Conservation (phyloP, 164 flowering plant species). For the Vitis amurensis region DNA sequence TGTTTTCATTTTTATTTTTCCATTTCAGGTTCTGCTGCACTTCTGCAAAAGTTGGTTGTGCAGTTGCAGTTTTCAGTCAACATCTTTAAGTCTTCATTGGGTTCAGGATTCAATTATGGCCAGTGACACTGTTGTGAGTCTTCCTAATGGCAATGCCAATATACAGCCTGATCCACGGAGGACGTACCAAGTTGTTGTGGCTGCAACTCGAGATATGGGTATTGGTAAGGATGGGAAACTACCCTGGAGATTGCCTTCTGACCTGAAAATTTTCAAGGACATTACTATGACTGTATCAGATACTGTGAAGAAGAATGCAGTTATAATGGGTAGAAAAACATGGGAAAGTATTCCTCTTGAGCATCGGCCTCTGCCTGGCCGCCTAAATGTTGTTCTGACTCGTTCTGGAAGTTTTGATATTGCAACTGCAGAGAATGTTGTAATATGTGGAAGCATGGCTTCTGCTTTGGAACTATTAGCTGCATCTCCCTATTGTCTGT, state of each 20-base stretch:
- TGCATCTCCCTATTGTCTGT: conserved; percentile 71
- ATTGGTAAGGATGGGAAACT: conserved; percentile 91
- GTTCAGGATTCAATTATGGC: conserved; percentile 39
- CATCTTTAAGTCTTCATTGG: conserved; percentile 5
- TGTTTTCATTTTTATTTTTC: not conserved
- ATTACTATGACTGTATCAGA: conserved; percentile 63
- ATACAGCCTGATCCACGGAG: conserved; percentile 39
- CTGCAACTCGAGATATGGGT: conserved; percentile 80
- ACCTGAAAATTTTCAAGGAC: conserved; percentile 79
- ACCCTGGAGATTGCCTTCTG: conserved; percentile 90
- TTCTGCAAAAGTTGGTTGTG: conserved; percentile 20
- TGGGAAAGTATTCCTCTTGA: conserved; percentile 88
- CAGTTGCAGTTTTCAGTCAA: conserved; percentile 6
- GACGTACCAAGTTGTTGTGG: conserved; percentile 89
- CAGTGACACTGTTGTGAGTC: conserved; percentile 22
- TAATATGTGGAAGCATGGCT: conserved; percentile 78
- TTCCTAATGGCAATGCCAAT: conserved; percentile 43
- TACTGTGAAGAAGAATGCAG: conserved; percentile 81
- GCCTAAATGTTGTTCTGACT: conserved; percentile 88
- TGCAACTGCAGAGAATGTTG: conserved; percentile 81
- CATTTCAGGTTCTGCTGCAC: conserved; percentile 27
- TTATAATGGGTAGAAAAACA: conserved; percentile 94
- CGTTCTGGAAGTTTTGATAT: conserved; percentile 81
- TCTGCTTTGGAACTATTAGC: conserved; percentile 82
- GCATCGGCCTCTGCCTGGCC: conserved; percentile 79